Evolutionary conservation across 73 alveolate species (phyloP).

Genomic region (Stentor roeselii): DNA sequence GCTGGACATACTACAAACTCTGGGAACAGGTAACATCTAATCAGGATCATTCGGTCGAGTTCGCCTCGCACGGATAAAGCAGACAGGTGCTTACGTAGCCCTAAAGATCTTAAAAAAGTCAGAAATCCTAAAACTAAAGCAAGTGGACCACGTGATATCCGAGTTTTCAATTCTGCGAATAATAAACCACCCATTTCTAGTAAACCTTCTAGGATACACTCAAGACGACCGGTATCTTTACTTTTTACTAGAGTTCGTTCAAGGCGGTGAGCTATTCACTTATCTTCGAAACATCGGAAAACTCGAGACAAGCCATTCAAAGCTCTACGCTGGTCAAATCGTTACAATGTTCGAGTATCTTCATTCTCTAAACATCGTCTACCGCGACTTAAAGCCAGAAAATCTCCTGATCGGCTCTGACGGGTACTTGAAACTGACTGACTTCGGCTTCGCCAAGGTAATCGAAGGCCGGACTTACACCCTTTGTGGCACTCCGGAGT

Average conservation of each 20-base stretch:
- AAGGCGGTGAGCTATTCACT: constrained; percentile 84
- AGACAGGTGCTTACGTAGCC: constrained; percentile 76
- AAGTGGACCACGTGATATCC: constrained; percentile 92
- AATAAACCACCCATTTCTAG: constrained; percentile 82
- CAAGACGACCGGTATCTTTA: constrained; percentile 71
- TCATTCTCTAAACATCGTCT: constrained; percentile 60
- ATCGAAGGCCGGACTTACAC: constrained; percentile 95
- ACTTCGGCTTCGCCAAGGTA: constrained; percentile 93
- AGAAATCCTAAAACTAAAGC: constrained; percentile 86
- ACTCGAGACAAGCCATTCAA: constrained; percentile 55
- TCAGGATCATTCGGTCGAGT: constrained; percentile 88
- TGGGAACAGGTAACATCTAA: constrained; percentile 83
- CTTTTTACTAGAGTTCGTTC: constrained; percentile 64
- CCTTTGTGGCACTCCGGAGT: constrained; percentile 97
- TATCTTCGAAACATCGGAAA: constrained; percentile 71
- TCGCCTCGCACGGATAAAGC: constrained; percentile 75
- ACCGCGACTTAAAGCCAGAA: constrained; percentile 85
- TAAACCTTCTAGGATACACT: constrained; percentile 59
- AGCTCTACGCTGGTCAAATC: constrained; percentile 60
- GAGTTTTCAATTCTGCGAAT: constrained; percentile 68
- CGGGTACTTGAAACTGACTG: constrained; percentile 91
- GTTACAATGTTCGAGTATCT: constrained; percentile 67
- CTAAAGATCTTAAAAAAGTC: constrained; percentile 89
- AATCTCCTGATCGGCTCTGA: constrained; percentile 86
- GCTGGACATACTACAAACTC: constrained; percentile 59